Base-by-base conservation (phyloP, 2,329 filamentous ascomycete species). In the Didymella arachidicola region DNA sequence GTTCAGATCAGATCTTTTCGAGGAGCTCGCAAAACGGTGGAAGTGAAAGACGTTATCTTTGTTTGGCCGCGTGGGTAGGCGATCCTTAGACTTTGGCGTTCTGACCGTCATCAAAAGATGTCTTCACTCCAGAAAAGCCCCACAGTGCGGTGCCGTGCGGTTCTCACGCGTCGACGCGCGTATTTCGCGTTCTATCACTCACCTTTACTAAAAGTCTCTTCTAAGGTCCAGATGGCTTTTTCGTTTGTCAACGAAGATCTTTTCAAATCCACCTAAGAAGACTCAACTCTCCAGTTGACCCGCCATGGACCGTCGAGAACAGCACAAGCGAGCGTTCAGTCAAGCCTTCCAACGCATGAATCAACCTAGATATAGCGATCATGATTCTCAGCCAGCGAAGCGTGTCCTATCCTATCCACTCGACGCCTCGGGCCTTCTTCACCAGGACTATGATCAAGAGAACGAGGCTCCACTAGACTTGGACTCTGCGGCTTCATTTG, bases 1-100 rank as follows among this genome's bases (percentile, higher is more conserved):
- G 14, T 73, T 73, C 38, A 63, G 70, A 27, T 61, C 68, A 25
- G 71, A 72, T 18, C 60, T 73, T 1, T 72, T 72, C 19, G 70
- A 72, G 43, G 69, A 72, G 56, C 65, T 73, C 53, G 68, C 68
- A 5, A 59, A 58, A 26, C 61, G 70, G 18, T 67, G 71, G 65
- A 71, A 66, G 53, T 67, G 59, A 67, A 44, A 27, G 12, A 19
- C 10, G 30, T 1, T 18, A n/a, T 30, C 1, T 7, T 29, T 29
- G 1, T 16, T 22, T 26, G 34, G 3, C 12, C 25, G 45, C 7
- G 25, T 6, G 7, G 5, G 7, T 34, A 42, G 38, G 7, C 46
- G 26, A 11, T 14, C 18, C 16, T 19, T 45, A 44, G 34, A 46
- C 41, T 32, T 46, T 34, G 29, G 47, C 53, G 19, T 29, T 36